A percentile compares a stretch with the other conserved stretches of the same genome.
phyloP scores from a whole-genome alignment of 306 rosid species.

The Pterocarpus santalinus region DNA sequence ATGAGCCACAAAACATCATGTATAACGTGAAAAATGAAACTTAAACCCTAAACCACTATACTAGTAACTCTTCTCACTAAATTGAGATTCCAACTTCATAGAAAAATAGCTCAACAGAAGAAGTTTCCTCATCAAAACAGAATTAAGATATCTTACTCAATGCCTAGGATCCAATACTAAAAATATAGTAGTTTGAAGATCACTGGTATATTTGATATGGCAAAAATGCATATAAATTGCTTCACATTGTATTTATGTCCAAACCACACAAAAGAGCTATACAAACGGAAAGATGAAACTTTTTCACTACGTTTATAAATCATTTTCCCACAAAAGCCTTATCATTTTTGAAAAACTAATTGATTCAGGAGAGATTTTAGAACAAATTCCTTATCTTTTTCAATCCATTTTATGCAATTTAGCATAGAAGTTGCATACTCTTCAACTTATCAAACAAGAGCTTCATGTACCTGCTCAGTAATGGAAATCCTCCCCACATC shows the following conservation, averaged over 20 bases:
- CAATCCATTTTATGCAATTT: not conserved
- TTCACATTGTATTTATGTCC: constrained; percentile 8
- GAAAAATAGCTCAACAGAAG: constrained; percentile 16
- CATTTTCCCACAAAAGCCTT: constrained; percentile 16
- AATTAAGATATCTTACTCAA: not conserved
- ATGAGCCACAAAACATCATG: constrained; percentile 34
- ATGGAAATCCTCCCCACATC: not conserved
- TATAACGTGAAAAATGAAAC: constrained; percentile 23
- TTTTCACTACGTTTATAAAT: not conserved
- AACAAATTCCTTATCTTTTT: not conserved
- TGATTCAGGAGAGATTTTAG: not conserved
- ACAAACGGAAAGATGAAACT: constrained; percentile 30
- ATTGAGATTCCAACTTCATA: constrained; percentile 36
- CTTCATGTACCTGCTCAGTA: not conserved
- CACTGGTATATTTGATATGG: constrained; percentile 2
- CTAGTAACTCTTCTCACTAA: constrained; percentile 28
- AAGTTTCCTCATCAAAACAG: constrained; percentile 35
- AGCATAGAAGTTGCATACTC: not conserved
- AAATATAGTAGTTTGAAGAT: constrained; percentile 25
- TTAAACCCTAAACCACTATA: not conserved
- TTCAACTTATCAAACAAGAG: not conserved
- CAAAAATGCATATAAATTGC: constrained; percentile 9
- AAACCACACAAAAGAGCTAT: not conserved
- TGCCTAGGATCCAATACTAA: constrained; percentile 13
- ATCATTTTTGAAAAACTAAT: constrained; percentile 8